Evolutionary conservation across 192 early-diverging fungal genomes (phyloP).

Genomic region (Endogone sp.): DNA sequence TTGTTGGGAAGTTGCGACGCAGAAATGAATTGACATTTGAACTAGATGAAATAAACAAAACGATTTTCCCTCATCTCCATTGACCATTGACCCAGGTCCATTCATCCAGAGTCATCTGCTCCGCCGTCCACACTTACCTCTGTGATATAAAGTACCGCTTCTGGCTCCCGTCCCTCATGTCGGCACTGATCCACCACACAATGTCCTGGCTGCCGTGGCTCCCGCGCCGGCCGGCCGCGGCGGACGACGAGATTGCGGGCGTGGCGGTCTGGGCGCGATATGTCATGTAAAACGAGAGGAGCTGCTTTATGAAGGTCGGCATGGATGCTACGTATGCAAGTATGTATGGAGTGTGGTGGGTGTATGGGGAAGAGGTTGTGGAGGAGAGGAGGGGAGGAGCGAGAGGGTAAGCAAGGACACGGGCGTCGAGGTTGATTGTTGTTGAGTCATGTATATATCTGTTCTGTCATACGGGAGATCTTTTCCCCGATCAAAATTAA

Average conservation of each 20-base stretch:
- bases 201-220: not conserved
- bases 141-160: not conserved
- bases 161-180: not conserved
- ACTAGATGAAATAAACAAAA: too few species aligned
- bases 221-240: too few species aligned
- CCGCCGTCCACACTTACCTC: not conserved
- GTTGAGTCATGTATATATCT: too few species aligned
- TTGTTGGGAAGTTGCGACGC: not conserved
- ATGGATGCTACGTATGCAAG: too few species aligned
- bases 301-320: not conserved
- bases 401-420: too few species aligned
- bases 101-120: not conserved
- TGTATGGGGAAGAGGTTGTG: not conserved
- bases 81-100: too few species aligned
- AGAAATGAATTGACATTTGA: not conserved
- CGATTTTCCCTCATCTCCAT: too few species aligned
- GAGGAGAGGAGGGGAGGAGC: not conserved
- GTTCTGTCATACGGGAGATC: too few species aligned
- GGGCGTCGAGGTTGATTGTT: too few species aligned
- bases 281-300: not conserved
- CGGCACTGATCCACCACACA: not conserved
- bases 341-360: too few species aligned
- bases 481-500: too few species aligned
- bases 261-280: not conserved
- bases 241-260: not conserved